A percentile compares a stretch with the other conserved stretches of the same genome.
Evolutionary conservation across 1,284 basidiomycete species (phyloP).

Genomic region (Tilletia horrida): DNA sequence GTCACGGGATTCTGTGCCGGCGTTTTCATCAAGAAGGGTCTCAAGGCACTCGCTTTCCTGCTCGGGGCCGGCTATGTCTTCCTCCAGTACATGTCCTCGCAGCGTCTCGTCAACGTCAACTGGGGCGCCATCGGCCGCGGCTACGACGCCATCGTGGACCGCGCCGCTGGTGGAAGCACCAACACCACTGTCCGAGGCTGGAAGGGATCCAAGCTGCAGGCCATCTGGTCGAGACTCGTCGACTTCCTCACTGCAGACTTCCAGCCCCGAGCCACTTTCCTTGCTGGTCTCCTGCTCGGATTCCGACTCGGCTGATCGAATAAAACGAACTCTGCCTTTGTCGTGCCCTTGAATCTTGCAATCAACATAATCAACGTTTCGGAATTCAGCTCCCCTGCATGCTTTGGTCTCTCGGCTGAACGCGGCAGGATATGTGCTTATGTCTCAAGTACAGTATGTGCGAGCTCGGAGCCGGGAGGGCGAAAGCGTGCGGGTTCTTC

Average conservation of each 20-base stretch:
- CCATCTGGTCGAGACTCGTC: constrained; percentile 70
- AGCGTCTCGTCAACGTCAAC: constrained; percentile 68
- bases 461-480: too few relatives aligned
- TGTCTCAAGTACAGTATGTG: too few relatives aligned
- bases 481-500: too few relatives aligned
- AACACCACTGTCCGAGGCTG: constrained; percentile 13
- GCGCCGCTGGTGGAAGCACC: constrained; percentile 58
- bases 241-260: constrained; percentile 90
- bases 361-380: too few relatives aligned
- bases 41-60: constrained; percentile 74
- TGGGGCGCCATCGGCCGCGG: constrained; percentile 64
- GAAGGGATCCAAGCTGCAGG: constrained; percentile 36
- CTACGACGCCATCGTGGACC: constrained; percentile 74
- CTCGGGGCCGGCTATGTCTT: constrained; percentile 62
- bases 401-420: too few relatives aligned
- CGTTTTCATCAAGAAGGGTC: constrained; percentile 89
- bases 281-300: constrained; percentile 60
- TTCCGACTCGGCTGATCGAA: constrained; percentile 58
- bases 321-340: background rate
- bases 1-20: constrained; percentile 79
- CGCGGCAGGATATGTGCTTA: too few relatives aligned
- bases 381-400: too few relatives aligned
- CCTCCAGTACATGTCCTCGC: constrained; percentile 49
- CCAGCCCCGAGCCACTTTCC: constrained; percentile 65
- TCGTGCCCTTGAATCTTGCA: too few relatives aligned